Base-by-base conservation (phyloP, 371 early-diverging fungal species). In the Thermomucor indicae-seudaticae region DNA sequence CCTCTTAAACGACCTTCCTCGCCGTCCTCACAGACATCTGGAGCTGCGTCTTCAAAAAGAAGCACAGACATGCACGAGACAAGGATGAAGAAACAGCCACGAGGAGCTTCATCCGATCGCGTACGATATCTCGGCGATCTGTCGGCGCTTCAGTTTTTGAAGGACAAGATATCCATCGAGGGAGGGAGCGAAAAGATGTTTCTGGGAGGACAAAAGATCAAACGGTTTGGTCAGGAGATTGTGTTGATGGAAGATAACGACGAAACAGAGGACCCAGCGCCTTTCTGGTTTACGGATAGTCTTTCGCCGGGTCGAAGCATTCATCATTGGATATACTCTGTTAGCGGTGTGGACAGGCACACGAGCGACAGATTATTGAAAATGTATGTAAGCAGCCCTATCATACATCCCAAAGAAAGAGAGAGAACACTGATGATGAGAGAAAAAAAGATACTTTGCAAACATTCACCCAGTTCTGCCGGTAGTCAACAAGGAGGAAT, bases 391-490 rank as follows among this genome's bases (percentile, higher is more conserved):
- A 1, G 3, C 37, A 37, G 37, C 5, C 14, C 14, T 7, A 8
- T 32, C 32, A 32, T 7, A 37, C 19, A 30, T 2, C n/a, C 29
- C 6, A n/a, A 27, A 45, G 4, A 22, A n/a, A 20, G 31, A 2
- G 11, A 19, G 3, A 19, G 34, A 27, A 7, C 11, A 6, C 12
- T 25, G 16, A 20, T 29, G 4, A 29, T 17, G 12, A 23, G 2
- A 12, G 22, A 24, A 16, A 10, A 25, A 14, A 53, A 75, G 75
- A 4, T 75, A 72, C 19, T 75, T 75, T 53, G 51, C 67, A 11
- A 69, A 75, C 31, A 57, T 75, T 1, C 76, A 75, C 46, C 72
- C 70, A 3, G 52, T 75, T 10, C 44, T 75, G 16, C 76, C 76
- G 0, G 67, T 75, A 4, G 64, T 75, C 25, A 61, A 75, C 43